These are phyloP conservation scores for Austropuccinia psidii DNA, from an alignment of 1,284 basidiomycete genomes.

Conservation along the genomic window DNA sequence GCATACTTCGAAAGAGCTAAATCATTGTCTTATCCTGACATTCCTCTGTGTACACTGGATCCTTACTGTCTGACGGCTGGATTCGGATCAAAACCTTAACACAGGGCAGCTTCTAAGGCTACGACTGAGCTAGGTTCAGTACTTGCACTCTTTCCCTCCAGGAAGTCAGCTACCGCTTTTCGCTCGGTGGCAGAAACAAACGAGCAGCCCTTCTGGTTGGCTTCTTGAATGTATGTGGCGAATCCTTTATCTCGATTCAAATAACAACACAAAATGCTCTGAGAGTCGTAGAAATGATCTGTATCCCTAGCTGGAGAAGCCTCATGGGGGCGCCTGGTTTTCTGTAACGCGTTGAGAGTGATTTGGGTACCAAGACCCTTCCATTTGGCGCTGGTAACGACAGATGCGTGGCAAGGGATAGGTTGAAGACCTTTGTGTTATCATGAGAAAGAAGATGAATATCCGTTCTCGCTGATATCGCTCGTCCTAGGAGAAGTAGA, in stretches of 20 bases:
- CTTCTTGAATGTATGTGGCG: slow-evolving; percentile 78
- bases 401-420: slow-evolving; percentile 36
- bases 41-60: too few relatives aligned
- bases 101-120: slow-evolving; percentile 30
- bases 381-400: slow-evolving; percentile 29
- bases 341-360: slow-evolving; percentile 15
- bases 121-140: slow-evolving; percentile 2
- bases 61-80: too few relatives aligned
- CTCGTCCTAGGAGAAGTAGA: slow-evolving; percentile 39
- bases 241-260: slow-evolving; percentile 61
- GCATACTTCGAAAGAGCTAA: too few relatives aligned
- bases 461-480: slow-evolving; percentile 36
- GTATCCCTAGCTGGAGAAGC: slow-evolving; percentile 50
- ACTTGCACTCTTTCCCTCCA: slow-evolving; percentile 59
- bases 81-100: too few relatives aligned
- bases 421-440: slow-evolving; percentile 21
- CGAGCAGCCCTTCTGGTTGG: slow-evolving; percentile 61
- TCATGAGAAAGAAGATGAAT: slow-evolving; percentile 39
- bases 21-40: too few relatives aligned
- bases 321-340: slow-evolving; percentile 51
- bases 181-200: slow-evolving; percentile 80
- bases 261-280: slow-evolving; percentile 74
- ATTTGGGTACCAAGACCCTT: slow-evolving; percentile 6
- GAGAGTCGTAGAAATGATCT: slow-evolving; percentile 65
- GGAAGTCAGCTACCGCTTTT: slow-evolving; percentile 70